phyloP scores from a whole-genome alignment of 176 grass and related monocot species.

The Raddia guianensis region DNA sequence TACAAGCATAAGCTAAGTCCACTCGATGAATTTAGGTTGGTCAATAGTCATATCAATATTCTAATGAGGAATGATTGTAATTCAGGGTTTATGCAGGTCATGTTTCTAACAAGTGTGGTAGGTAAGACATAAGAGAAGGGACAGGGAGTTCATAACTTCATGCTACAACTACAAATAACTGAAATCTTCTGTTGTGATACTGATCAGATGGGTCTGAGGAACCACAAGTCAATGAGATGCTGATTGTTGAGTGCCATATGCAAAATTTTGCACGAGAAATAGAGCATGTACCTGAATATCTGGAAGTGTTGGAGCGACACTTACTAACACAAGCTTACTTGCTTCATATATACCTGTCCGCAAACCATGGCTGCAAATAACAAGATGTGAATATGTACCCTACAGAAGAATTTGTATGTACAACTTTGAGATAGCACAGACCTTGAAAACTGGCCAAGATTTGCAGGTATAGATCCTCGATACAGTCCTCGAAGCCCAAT shows the following conservation, averaged over 20 bases:
- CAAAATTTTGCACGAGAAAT: not conserved
- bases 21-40: not conserved
- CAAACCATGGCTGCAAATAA: slow-evolving; percentile 84
- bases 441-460: slow-evolving; percentile 98
- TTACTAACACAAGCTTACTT: slow-evolving; percentile 82
- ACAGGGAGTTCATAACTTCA: not conserved
- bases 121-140: not conserved
- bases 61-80: not conserved
- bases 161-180: not conserved
- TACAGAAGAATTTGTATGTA: slow-evolving; percentile 20
- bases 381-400: slow-evolving; percentile 34
- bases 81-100: not conserved
- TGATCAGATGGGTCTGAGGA: not conserved
- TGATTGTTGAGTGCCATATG: not conserved
- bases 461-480: slow-evolving; percentile 94
- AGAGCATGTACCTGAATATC: slow-evolving; percentile 79
- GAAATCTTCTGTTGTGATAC: slow-evolving; percentile 12
- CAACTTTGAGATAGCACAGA: slow-evolving; percentile 34
- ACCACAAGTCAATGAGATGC: not conserved
- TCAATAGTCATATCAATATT: not conserved
- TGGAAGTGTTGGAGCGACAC: slow-evolving; percentile 81
- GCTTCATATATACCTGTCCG: slow-evolving; percentile 99
- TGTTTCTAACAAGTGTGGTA: not conserved
- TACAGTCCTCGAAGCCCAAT: slow-evolving; percentile 92
- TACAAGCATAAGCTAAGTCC: not conserved